Evolutionary conservation across 192 early-diverging fungal species (phyloP).

Genomic region (Rhizophagus sp.): DNA sequence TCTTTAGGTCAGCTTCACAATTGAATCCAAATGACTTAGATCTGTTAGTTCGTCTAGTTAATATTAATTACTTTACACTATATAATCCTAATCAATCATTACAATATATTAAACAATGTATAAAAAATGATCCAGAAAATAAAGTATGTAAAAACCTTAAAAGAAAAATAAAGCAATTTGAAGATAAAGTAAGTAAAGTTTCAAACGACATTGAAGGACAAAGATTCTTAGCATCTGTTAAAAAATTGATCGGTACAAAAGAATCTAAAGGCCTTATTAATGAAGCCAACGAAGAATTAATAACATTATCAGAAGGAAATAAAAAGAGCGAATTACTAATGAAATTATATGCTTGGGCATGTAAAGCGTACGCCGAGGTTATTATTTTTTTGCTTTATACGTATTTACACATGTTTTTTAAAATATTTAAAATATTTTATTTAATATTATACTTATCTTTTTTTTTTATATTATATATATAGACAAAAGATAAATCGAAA

Average conservation of each 20-base stretch:
- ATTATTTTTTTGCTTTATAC: not conserved
- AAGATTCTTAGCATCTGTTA: slow-evolving; percentile 58
- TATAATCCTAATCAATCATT: slow-evolving; percentile 74
- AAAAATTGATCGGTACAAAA: slow-evolving; percentile 57
- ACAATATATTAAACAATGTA: slow-evolving; percentile 77
- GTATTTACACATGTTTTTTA: not conserved
- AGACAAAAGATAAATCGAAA: slow-evolving; percentile 50
- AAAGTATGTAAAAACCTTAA: slow-evolving; percentile 82
- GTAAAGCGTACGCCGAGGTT: slow-evolving; percentile 61
- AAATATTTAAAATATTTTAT: not conserved
- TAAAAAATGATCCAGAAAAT: slow-evolving; percentile 90
- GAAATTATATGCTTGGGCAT: slow-evolving; percentile 58
- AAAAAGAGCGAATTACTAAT: slow-evolving; percentile 40
- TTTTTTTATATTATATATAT: slow-evolving; percentile 5
- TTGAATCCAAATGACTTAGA: slow-evolving; percentile 68
- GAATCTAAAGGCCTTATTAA: slow-evolving; percentile 34
- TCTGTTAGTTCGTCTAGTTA: slow-evolving; percentile 63
- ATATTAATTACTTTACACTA: slow-evolving; percentile 68
- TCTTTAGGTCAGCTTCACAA: slow-evolving; percentile 67
- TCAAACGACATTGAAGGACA: slow-evolving; percentile 52
- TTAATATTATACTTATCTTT: not conserved
- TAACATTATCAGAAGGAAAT: slow-evolving; percentile 39
- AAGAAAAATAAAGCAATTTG: slow-evolving; percentile 68
- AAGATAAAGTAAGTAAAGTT: slow-evolving; percentile 68
- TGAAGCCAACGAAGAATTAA: slow-evolving; percentile 38